Evolutionary conservation across 768 basidiomycete species (phyloP).

Genomic region (Leccinum subtestaceum): DNA sequence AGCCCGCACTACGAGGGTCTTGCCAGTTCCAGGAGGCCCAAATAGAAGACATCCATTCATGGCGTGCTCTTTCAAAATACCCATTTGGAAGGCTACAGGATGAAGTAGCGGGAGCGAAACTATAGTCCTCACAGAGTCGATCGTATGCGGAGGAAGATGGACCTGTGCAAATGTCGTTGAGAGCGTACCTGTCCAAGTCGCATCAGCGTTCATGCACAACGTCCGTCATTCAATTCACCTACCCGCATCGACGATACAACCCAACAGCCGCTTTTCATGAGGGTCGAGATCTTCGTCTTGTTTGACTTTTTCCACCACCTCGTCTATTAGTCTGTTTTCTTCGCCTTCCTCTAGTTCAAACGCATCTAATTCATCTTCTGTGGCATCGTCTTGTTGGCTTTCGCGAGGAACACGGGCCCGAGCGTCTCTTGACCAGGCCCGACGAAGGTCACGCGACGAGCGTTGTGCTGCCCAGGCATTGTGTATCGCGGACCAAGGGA

Average conservation of each 20-base stretch:
- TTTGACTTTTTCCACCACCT: slow-evolving; percentile 73
- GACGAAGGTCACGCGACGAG: slow-evolving; percentile 49
- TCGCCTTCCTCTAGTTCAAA: slow-evolving; percentile 35
- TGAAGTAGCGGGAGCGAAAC: slow-evolving; percentile 87
- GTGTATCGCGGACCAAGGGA: slow-evolving; percentile 67
- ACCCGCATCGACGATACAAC: slow-evolving; percentile 86
- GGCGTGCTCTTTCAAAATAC: slow-evolving; percentile 86
- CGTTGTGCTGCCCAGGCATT: slow-evolving; percentile 63
- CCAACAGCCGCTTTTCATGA: slow-evolving; percentile 78
- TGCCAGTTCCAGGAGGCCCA: slow-evolving; percentile 92
- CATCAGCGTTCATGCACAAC: slow-evolving; percentile 5
- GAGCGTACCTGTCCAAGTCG: slow-evolving; percentile 51
- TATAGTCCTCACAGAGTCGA: slow-evolving; percentile 88
- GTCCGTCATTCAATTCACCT: slow-evolving; percentile 20
- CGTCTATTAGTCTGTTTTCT: slow-evolving; percentile 42
- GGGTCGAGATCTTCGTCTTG: slow-evolving; percentile 71
- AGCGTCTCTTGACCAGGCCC: slow-evolving; percentile 58
- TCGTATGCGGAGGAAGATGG: slow-evolving; percentile 82
- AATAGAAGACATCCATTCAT: slow-evolving; percentile 92
- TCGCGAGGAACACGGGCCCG: slow-evolving; percentile 35
- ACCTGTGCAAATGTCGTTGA: slow-evolving; percentile 85
- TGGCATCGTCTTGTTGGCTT: slow-evolving; percentile 33
- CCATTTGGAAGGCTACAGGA: slow-evolving; percentile 83
- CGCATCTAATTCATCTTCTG: slow-evolving; percentile 31
- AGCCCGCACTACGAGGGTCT: slow-evolving; percentile 85